Percentiles rank a stretch among this genome's conserved stretches.
These are phyloP conservation scores for Picea glauca DNA, from an alignment of 75 land plant species.

Conservation along the genomic window DNA sequence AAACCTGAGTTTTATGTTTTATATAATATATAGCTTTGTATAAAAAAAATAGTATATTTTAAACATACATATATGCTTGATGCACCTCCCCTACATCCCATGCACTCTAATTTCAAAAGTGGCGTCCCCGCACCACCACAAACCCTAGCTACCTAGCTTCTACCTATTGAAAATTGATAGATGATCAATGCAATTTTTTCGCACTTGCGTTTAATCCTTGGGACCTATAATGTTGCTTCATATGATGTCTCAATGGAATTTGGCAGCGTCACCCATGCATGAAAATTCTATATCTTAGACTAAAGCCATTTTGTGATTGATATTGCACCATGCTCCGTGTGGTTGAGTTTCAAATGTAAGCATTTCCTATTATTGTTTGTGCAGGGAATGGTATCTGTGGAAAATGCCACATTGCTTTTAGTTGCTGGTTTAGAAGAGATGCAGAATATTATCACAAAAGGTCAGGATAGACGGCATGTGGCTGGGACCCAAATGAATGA, in stretches of 20 bases:
- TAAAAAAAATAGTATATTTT: no score
- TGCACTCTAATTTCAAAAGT: no score
- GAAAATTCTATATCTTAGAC: not conserved
- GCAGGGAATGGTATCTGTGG: constrained; percentile 91
- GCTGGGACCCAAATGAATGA: constrained; percentile 97
- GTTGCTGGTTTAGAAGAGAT: constrained; percentile 72
- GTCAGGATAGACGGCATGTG: constrained; percentile 74
- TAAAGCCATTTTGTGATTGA: not conserved
- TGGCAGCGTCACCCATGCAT: not conserved
- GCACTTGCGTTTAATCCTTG: no score
- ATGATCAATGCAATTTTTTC: no score
- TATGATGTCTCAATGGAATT: not conserved
- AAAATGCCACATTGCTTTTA: constrained; percentile 66
- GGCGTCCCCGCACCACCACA: no score
- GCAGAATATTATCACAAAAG: constrained; percentile 57
- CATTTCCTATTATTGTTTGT: not conserved
- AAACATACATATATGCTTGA: no score
- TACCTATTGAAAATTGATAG: no score
- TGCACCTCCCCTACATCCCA: no score
- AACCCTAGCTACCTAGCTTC: no score
- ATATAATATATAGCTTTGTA: no score
- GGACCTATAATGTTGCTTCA: no score
- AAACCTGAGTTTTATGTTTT: no score
- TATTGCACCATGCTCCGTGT: not conserved
- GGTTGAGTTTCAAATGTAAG: not conserved